Conservation (phyloP, 2,329 filamentous ascomycete species). For the Colletotrichum sublineola region DNA sequence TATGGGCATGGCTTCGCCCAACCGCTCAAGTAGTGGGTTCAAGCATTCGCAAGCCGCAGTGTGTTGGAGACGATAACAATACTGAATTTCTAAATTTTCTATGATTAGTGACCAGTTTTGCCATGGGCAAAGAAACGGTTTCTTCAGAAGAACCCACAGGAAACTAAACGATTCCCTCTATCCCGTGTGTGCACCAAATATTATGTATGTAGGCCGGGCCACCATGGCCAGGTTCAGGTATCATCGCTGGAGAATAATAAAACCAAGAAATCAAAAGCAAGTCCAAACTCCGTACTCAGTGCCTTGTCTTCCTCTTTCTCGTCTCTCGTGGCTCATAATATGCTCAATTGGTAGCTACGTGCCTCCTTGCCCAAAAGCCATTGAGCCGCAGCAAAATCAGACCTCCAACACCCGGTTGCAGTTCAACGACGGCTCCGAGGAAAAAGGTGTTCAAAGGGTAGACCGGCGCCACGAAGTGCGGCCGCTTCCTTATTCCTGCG, state of each 20-base stretch:
- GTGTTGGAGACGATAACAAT: no score
- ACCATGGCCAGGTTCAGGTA: slow-evolving; percentile 12
- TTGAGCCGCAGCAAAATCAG: neutral
- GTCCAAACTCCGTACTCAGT: slow-evolving; percentile 12
- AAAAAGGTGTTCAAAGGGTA: slow-evolving; percentile 28
- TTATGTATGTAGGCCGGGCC: slow-evolving; percentile 6
- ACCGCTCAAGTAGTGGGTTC: neutral
- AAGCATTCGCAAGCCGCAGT: neutral
- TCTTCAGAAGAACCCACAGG: neutral
- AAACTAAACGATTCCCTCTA: neutral
- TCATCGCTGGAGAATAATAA: slow-evolving; percentile 2
- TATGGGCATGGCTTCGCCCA: neutral
- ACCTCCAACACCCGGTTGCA: neutral
- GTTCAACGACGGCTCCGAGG: neutral
- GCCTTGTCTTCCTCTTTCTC: neutral
- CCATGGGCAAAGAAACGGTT: no score
- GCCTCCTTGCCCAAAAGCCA: neutral
- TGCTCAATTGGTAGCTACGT: neutral
- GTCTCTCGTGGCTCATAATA: slow-evolving; percentile 4
- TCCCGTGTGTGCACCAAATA: slow-evolving; percentile 2
- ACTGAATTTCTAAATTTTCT: neutral
- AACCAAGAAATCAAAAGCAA: slow-evolving; percentile 10
- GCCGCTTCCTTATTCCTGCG: slow-evolving; percentile 14
- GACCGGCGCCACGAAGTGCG: slow-evolving; percentile 10
- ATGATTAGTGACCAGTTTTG: neutral